phyloP scores from a whole-genome alignment of 2,329 filamentous ascomycete species.

The Grosmannia clavigera region DNA sequence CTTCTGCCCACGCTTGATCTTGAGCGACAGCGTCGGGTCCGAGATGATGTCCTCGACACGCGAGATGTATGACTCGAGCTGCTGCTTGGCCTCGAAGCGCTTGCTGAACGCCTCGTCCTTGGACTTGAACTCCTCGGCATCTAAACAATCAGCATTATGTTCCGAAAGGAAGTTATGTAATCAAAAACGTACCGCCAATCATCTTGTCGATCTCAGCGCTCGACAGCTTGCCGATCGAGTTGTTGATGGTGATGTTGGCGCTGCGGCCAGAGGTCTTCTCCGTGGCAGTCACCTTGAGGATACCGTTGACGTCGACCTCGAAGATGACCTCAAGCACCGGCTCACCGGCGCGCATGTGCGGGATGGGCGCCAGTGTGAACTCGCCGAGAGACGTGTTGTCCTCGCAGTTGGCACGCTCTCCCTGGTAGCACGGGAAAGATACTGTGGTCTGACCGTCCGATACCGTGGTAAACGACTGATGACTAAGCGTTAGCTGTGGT shows the following conservation, averaged over 20 bases:
- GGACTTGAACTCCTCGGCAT: conserved; percentile 97
- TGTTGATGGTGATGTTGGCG: conserved; percentile 99
- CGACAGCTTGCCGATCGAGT: conserved; percentile 98
- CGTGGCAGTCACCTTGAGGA: conserved; percentile 96
- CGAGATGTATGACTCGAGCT: conserved; percentile 97
- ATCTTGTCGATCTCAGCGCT: conserved; percentile 93
- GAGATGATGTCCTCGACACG: conserved; percentile 98
- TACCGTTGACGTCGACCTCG: conserved; percentile 99
- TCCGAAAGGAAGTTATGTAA: no score
- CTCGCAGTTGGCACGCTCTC: conserved; percentile 95
- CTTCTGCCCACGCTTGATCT: conserved; percentile 98
- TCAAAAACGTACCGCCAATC: conserved; percentile 56
- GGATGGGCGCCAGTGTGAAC: conserved; percentile 83
- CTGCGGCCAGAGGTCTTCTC: conserved; percentile 97
- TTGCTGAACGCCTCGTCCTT: conserved; percentile 98
- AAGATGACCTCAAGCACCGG: conserved; percentile 96
- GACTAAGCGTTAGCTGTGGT: not conserved
- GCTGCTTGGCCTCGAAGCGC: conserved; percentile 97
- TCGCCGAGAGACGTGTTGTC: conserved; percentile 97
- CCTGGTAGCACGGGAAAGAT: conserved; percentile 88
- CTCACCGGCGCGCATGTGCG: conserved; percentile 87
- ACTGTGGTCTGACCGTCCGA: conserved; percentile 67
- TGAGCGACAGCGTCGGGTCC: conserved; percentile 88
- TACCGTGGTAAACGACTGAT: conserved; percentile 71
- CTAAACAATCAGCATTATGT: conserved; percentile 20